phyloP scores from a whole-genome alignment of 768 basidiomycete genomes.

The Mycena crocata region DNA sequence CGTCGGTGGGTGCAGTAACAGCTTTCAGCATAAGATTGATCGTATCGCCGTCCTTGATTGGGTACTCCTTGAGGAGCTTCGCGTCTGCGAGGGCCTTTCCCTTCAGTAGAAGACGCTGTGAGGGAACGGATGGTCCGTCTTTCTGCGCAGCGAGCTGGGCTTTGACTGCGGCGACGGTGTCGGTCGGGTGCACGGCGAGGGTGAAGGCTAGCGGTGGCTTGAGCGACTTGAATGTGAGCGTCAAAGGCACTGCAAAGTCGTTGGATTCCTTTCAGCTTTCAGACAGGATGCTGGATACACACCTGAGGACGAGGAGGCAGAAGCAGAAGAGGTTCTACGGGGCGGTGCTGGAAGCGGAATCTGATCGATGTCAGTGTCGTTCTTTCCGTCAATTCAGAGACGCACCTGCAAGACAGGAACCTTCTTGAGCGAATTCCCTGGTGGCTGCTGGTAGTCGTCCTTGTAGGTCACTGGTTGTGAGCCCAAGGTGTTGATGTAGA shows the following conservation, averaged over 20 bases:
- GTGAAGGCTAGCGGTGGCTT: constrained; percentile 87
- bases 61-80: constrained; percentile 93
- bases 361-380: constrained; percentile 46
- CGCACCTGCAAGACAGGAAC: constrained; percentile 78
- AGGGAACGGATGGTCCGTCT: constrained; percentile 80
- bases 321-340: constrained; percentile 43
- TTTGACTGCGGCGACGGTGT: constrained; percentile 87
- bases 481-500: constrained; percentile 71
- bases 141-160: constrained; percentile 73
- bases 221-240: constrained; percentile 88
- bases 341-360: constrained; percentile 72
- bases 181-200: constrained; percentile 81
- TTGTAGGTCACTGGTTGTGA: constrained; percentile 75
- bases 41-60: constrained; percentile 80
- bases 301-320: constrained; percentile 1
- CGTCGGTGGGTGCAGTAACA: constrained; percentile 52
- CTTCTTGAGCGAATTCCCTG: constrained; percentile 71
- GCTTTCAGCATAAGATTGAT: constrained; percentile 91
- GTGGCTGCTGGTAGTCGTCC: constrained; percentile 83
- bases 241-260: constrained; percentile 60
- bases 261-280: too few species aligned
- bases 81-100: constrained; percentile 93
- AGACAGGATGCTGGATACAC: too few species aligned
- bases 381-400: background rate
- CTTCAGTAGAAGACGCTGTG: constrained; percentile 90